Evolutionary conservation across 345 rosid genomes (phyloP), one percentile per base, ranked within the genome.

Genomic region (Melaleuca quinquenervia): DNA sequence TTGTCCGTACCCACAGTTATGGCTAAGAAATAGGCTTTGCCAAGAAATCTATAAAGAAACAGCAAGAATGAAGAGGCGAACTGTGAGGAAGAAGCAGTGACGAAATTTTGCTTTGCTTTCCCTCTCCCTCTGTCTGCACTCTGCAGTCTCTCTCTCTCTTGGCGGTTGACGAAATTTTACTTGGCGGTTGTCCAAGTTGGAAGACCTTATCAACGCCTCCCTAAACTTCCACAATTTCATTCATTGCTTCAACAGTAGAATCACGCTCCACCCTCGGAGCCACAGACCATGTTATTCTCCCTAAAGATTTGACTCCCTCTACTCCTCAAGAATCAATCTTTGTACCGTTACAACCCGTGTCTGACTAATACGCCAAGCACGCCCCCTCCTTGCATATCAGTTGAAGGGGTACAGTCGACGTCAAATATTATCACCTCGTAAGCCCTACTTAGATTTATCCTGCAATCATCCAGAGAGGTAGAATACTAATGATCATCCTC

Each of bases 241-340:
- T 45, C 24, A 84, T 76, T 14, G 29, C 85, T 49, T 78, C 58
- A 27, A 78, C 54, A 11, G 27, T 64, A 36, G 89, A 86, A 60
- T 50, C 82, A 27, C 80, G 52, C 27, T 84, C 70, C 55, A 36
- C 58, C 13, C 82, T 32, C 78, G 32, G 76, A 80, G 87, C 85
- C 52, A 83, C 75, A 7, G 91, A 88, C 58, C 90, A 78, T 21
- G 90, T 90, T 50, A 18, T 86, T 84, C 90, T 90, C 16, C 87
- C 76, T 53, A 54, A 80, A 83, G 18, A 50, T 87, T 84, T 87
- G 76, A 51, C 55, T 83, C 82, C 27, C 52, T 53, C 87, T 16
- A 49, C 29, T 58, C 86, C n/a, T 24, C 49, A 52, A 21, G n/a
- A n/a, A n/a, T n/a, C n/a, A n/a, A n/a, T n/a, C n/a, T n/a, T n/a